A percentile compares a stretch with the other conserved stretches of the same genome.
phyloP scores from a whole-genome alignment of 2,329 filamentous ascomycete genomes.

The Neobulgaria alba region DNA sequence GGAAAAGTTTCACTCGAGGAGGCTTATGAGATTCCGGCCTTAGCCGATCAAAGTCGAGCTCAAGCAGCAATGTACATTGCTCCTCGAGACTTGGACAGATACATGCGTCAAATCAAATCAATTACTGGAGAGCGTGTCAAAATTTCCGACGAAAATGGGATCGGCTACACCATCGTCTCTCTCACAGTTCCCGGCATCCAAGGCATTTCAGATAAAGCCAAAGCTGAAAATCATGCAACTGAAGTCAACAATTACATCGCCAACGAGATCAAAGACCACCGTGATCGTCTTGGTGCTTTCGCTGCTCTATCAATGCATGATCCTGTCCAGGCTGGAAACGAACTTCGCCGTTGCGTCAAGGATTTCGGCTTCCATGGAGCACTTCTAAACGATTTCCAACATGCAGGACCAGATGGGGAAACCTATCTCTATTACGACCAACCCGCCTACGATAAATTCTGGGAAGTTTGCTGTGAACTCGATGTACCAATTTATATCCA shows the following conservation, averaged over 20 bases:
- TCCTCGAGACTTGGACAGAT: background rate
- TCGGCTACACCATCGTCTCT: constrained; percentile 41
- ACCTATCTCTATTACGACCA: constrained; percentile 57
- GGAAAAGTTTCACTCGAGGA: constrained; percentile 4
- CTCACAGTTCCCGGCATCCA: constrained; percentile 42
- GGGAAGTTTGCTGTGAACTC: constrained; percentile 47
- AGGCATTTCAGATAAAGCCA: constrained; percentile 34
- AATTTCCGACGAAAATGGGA: constrained; percentile 38
- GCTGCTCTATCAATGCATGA: constrained; percentile 46
- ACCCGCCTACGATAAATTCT: constrained; percentile 53
- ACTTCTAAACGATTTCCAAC: constrained; percentile 54
- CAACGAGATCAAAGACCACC: constrained; percentile 18
- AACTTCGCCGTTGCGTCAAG: constrained; percentile 43
- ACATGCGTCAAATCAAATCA: constrained; percentile 38
- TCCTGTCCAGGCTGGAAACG: constrained; percentile 39
- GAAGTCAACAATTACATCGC: constrained; percentile 28
- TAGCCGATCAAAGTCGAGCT: constrained; percentile 3
- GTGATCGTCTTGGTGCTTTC: constrained; percentile 39
- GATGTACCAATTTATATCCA: constrained; percentile 59
- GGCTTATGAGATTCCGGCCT: constrained; percentile 2
- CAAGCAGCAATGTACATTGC: constrained; percentile 2
- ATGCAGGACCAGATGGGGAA: constrained; percentile 47
- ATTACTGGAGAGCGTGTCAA: constrained; percentile 35
- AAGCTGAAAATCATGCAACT: constrained; percentile 34
- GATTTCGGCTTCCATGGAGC: constrained; percentile 54